These are phyloP conservation scores for Cladophialophora chaetospira DNA, from an alignment of 2,329 filamentous ascomycete genomes.

Conservation along the genomic window DNA sequence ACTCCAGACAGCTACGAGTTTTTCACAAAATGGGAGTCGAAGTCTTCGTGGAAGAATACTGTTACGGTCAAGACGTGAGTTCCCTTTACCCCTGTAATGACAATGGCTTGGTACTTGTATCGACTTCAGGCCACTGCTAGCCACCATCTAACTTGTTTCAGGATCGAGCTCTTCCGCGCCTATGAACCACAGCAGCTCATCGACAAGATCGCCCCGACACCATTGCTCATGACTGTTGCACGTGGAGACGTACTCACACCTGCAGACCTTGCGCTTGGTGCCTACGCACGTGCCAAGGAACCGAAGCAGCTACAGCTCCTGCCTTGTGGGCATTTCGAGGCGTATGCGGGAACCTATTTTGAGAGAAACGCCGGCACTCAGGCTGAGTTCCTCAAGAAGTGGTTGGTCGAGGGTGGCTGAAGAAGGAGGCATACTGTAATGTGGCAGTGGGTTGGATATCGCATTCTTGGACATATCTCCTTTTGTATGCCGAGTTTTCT, in stretches of 20 bases:
- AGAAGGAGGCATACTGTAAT: background rate
- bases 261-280: constrained; percentile 40
- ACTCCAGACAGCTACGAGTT: constrained; percentile 41
- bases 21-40: constrained; percentile 39
- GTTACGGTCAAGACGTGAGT: constrained; percentile 40
- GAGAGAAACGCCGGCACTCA: constrained; percentile 37
- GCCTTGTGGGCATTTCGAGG: constrained; percentile 46
- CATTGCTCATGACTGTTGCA: constrained; percentile 42
- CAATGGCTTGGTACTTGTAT: no score
- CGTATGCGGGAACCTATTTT: constrained; percentile 37
- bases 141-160: no score
- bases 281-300: constrained; percentile 42
- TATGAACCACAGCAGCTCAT: constrained; percentile 37
- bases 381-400: constrained; percentile 39
- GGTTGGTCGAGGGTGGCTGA: constrained; percentile 20
- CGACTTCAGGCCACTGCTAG: no score
- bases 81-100: no score
- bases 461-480: no score
- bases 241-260: constrained; percentile 40
- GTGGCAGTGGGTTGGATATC: no score
- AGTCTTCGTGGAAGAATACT: constrained; percentile 43
- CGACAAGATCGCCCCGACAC: constrained; percentile 43
- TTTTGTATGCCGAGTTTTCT: no score
- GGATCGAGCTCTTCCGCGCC: constrained; percentile 29
- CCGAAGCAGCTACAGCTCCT: constrained; percentile 44